Evolutionary conservation across 2,329 filamentous ascomycete species (phyloP), one percentile per base, ranked within the genome.

Genomic region (Penicillium decumbens): DNA sequence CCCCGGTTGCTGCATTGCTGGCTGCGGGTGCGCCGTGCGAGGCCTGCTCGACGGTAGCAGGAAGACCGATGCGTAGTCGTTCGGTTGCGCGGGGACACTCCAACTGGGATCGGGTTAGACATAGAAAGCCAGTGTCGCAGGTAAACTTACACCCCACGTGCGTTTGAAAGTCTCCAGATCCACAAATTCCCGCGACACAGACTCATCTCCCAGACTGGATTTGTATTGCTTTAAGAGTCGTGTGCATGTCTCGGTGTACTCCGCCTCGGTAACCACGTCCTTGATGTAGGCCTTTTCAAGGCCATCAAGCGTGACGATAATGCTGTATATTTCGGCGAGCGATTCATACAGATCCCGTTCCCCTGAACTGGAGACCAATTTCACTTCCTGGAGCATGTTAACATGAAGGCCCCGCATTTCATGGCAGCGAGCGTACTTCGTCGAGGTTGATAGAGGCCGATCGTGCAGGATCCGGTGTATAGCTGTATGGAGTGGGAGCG

Each of bases 211-310:
- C 27, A 98, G 75, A 54, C 95, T 90, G 50, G 90, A 95, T 71
- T 92, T 95, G 77, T 98, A 98, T 74, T 98, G 93, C 72, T 95
- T 95, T 61, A 98, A 73, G 51, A 95, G 81, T 33, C 93, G 83
- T 66, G 91, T 88, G 77, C 95, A 98, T 58, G 93, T 95, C 66
- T 97, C 93, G 1, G 91, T 95, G 70, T 98, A 98, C 64, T 96
- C 92, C 45, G 80, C 79, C 72, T 97, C 93, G 5, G 87, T 82
- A 43, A 98, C 86, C 20, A 90, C 92, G 77, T 98, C 93, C 66
- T 95, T 95, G 33, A 98, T 81, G 66, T 95, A 98, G 0, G 92
- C 95, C 70, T 95, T 95, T 65, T 98, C 93, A 1, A 98, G 81
- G 56, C 95, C 90, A 67, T 98, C 93, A 3, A 98, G 78, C 0